Percentiles rank a stretch among this genome's conserved stretches.
Evolutionary conservation across 169 alveolate species (phyloP).

Genomic region (Plasmodium vinckei): DNA sequence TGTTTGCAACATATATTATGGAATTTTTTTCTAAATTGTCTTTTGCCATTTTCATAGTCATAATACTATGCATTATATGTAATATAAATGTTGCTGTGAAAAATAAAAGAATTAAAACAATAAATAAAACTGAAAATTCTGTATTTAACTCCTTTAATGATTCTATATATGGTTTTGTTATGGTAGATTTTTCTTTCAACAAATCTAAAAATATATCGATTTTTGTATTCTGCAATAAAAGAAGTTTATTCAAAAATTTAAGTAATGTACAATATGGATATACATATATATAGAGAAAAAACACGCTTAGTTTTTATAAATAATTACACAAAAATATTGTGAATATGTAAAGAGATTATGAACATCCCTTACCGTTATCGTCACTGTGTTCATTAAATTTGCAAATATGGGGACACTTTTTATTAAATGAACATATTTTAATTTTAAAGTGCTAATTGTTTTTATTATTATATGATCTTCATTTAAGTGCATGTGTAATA

Average conservation of each 20-base stretch:
- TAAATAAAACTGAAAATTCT: conserved; percentile 57
- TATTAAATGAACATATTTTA: conserved; percentile 41
- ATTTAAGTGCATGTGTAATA: conserved; percentile 50
- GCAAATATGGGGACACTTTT: conserved; percentile 35
- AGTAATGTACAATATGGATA: too few relatives aligned
- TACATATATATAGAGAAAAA: too few relatives aligned
- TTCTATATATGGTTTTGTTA: conserved; percentile 56
- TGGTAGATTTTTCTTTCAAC: conserved; percentile 2
- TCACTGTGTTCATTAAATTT: conserved; percentile 44
- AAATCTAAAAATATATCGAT: conserved; percentile 27
- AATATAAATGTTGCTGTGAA: conserved; percentile 37
- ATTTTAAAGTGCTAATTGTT: conserved; percentile 41
- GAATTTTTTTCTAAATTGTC: conserved; percentile 13
- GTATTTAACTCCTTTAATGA: conserved; percentile 42
- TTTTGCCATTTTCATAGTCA: conserved; percentile 42
- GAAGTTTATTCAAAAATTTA: not conserved
- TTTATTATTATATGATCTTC: conserved; percentile 67
- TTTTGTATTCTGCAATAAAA: conserved; percentile 19
- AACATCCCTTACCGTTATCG: conserved; percentile 18
- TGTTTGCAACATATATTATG: conserved; percentile 72
- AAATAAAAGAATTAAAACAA: conserved; percentile 29
- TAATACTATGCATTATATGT: conserved; percentile 31
- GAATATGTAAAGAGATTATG: not conserved
- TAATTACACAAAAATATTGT: too few relatives aligned
- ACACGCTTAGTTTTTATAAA: too few relatives aligned